Evolutionary conservation across 2,329 filamentous ascomycete species (phyloP), one percentile per base, ranked within the genome.

Genomic region (Paraphoma chrysanthemicola): DNA sequence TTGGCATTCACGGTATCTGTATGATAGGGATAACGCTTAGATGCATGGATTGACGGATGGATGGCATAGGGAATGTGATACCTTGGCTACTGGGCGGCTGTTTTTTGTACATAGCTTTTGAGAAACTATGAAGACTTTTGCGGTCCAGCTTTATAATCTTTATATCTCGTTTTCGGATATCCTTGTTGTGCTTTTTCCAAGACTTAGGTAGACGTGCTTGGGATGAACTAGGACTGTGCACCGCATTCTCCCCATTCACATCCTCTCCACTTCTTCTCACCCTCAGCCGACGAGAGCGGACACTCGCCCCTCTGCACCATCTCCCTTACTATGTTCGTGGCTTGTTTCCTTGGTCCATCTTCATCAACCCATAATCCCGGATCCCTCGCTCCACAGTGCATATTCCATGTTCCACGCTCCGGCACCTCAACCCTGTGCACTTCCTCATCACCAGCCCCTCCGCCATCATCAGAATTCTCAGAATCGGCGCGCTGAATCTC

Each of bases 401-500:
- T 11, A 51, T 62, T 64, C 62, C 59, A 64, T 33, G 59, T 54
- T 36, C 52, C 62, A 29, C 51, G 47, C 18, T 31, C 33, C n/a
- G 29, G 31, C 39, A 38, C 6, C 45, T 45, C 16, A 17, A 8
- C 4, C 39, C 39, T 42, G 33, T 11, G 10, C 10, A 11, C 39
- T 42, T 42, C 39, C 39, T 16, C 11, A 42, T 9, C 39, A 8
- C 11, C 14, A 18, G 14, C 23, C 38, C 1, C n/a, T 33, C 49
- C 29, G 12, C 44, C 12, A 42, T 16, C 36, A 23, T 62, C 57
- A 23, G 23, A 23, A 5, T 5, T 23, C 23, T 23, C 23, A 23
- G 23, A 23, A 23, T 23, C 23, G 11, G 54, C 57, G 41, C 44
- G 46, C 12, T 18, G 52, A 50, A 64, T 64, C 60, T 76, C 74